Evolutionary conservation across 768 basidiomycete species (phyloP).

Genomic region (Calvatia gigantea): DNA sequence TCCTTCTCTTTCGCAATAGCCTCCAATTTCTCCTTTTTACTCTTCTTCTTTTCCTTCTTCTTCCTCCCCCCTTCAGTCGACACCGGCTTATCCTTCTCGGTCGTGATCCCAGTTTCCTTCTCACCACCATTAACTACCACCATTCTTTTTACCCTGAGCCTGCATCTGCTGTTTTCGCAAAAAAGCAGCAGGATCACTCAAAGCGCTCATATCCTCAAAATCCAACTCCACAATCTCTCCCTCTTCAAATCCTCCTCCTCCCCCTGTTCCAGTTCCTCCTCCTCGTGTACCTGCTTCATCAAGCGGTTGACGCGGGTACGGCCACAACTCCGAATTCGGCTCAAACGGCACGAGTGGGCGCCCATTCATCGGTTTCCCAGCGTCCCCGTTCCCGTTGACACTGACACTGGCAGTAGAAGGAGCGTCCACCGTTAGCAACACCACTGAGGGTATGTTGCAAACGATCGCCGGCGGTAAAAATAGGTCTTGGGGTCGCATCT

Average conservation of each 20-base stretch:
- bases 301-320: slow-evolving; percentile 51
- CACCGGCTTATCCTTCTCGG: background rate
- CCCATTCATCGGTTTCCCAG: slow-evolving; percentile 22
- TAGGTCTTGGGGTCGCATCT: slow-evolving; percentile 18
- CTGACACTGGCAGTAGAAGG: background rate
- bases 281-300: slow-evolving; percentile 27
- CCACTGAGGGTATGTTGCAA: background rate
- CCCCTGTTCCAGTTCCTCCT: slow-evolving; percentile 3
- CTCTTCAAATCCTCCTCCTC: slow-evolving; percentile 34
- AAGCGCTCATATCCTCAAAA: slow-evolving; percentile 67
- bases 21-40: slow-evolving; percentile 34
- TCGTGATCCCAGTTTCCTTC: background rate
- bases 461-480: slow-evolving; percentile 6
- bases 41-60: slow-evolving; percentile 13
- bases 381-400: slow-evolving; percentile 2
- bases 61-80: slow-evolving; percentile 23
- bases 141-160: slow-evolving; percentile 24
- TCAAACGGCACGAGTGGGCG: slow-evolving; percentile 57
- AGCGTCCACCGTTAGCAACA: background rate
- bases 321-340: slow-evolving; percentile 67
- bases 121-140: background rate
- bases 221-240: slow-evolving; percentile 73
- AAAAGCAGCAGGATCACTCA: slow-evolving; percentile 67
- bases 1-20: slow-evolving; percentile 37
- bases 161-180: slow-evolving; percentile 20